Percentiles rank a stretch among this genome's conserved stretches.
phyloP scores from a whole-genome alignment of 75 land plant genomes.

The Pinus albicaulis region DNA sequence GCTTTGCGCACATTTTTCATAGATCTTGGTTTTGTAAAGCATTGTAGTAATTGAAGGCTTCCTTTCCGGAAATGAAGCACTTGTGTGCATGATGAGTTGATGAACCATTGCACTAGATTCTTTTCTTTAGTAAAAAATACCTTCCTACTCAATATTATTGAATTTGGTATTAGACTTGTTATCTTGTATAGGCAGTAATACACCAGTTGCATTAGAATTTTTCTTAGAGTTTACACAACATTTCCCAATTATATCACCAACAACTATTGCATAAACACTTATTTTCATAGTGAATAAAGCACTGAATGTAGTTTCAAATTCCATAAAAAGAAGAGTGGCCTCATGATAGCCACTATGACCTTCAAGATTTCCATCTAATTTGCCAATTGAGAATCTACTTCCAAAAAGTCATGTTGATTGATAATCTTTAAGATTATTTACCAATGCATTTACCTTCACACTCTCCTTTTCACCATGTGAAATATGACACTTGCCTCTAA shows the following conservation, averaged over 20 bases:
- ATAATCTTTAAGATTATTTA: slow-evolving; percentile 14
- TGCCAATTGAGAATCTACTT: slow-evolving; percentile 8
- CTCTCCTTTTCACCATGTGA: slow-evolving; percentile 82
- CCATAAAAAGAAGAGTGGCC: slow-evolving; percentile 29
- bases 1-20: slow-evolving; percentile 78
- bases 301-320: slow-evolving; percentile 56
- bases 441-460: slow-evolving; percentile 23
- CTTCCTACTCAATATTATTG: slow-evolving; percentile 87
- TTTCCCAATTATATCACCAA: slow-evolving; percentile 87
- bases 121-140: slow-evolving; percentile 81
- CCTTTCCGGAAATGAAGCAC: slow-evolving; percentile 6
- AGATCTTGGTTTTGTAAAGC: slow-evolving; percentile 82
- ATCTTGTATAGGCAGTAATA: slow-evolving; percentile 61
- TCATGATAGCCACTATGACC: slow-evolving; percentile 13
- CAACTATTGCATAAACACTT: slow-evolving; percentile 75
- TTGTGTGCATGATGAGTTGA: slow-evolving; percentile 45
- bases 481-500: slow-evolving; percentile 77
- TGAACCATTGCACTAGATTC: slow-evolving; percentile 78
- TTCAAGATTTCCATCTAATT: slow-evolving; percentile 7
- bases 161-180: slow-evolving; percentile 72
- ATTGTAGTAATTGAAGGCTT: slow-evolving; percentile 25
- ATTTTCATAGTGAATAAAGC: slow-evolving; percentile 65
- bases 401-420: background rate
- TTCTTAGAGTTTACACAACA: slow-evolving; percentile 73
- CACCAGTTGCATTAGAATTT: slow-evolving; percentile 65